A percentile compares a stretch with the other conserved stretches of the same genome.
Evolutionary conservation across 306 rosid species (phyloP).

Genomic region (Quercus variabilis): DNA sequence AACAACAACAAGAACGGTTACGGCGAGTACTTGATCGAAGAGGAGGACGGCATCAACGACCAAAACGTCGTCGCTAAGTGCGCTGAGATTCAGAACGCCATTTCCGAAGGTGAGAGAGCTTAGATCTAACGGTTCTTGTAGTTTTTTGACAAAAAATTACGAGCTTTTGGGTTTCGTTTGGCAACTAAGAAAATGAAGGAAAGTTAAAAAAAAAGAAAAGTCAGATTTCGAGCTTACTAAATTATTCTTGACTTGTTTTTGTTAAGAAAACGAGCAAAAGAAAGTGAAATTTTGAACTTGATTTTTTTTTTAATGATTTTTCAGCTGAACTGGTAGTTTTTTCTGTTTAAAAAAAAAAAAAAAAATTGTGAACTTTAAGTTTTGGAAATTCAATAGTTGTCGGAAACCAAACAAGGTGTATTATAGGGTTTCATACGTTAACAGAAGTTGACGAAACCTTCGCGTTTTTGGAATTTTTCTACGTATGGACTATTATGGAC

Average conservation of each 20-base stretch:
- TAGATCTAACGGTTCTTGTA: background rate
- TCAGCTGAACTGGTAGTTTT: no score
- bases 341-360: constrained; percentile 6
- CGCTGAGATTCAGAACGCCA: constrained; percentile 74
- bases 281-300: no score
- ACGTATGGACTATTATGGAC: background rate
- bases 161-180: no score
- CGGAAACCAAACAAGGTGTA: background rate
- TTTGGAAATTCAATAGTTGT: background rate
- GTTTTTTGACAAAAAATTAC: no score
- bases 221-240: no score
- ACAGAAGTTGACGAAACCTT: background rate
- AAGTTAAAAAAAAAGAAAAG: no score
- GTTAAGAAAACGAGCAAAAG: no score
- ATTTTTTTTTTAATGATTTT: no score
- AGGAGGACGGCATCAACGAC: constrained; percentile 74
- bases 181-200: no score
- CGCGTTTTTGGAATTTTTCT: background rate
- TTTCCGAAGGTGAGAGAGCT: constrained; percentile 59
- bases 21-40: constrained; percentile 56
- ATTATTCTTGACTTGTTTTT: no score
- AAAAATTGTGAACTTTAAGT: background rate
- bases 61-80: constrained; percentile 62
- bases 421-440: background rate
- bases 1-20: constrained; percentile 50